phyloP scores from a whole-genome alignment of 176 grass and related monocot genomes.

The Olyra latifolia region DNA sequence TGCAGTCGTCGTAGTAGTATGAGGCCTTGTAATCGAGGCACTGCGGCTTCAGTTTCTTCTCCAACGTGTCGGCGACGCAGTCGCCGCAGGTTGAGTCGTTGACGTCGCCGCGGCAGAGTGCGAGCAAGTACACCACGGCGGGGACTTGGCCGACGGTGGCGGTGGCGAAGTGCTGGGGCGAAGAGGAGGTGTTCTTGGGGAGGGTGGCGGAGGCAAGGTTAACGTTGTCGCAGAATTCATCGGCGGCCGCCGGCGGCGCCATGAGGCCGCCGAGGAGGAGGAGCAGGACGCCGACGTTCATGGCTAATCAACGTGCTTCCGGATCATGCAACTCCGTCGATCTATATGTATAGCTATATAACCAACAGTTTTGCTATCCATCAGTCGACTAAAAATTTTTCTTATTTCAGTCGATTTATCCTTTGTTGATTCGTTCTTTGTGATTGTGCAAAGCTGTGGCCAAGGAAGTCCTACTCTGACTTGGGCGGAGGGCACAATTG shows the following conservation, averaged over 20 bases:
- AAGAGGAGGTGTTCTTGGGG: slow-evolving; percentile 14
- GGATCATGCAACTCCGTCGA: too few relatives aligned
- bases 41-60: background rate
- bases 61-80: background rate
- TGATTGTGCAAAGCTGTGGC: too few relatives aligned
- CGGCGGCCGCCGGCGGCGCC: background rate
- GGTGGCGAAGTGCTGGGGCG: slow-evolving; percentile 14
- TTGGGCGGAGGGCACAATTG: too few relatives aligned
- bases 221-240: slow-evolving; percentile 28
- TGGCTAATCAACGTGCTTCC: background rate
- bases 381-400: too few relatives aligned
- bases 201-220: background rate
- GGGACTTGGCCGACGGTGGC: background rate
- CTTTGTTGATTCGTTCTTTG: too few relatives aligned
- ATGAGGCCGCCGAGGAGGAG: background rate
- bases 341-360: too few relatives aligned
- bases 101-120: slow-evolving; percentile 38
- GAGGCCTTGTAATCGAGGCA: background rate
- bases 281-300: background rate
- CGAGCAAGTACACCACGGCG: slow-evolving; percentile 25
- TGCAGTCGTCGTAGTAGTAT: background rate
- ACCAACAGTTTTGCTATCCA: too few relatives aligned
- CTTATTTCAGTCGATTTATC: too few relatives aligned
- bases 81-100: background rate
- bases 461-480: too few relatives aligned